A percentile compares a stretch with the other conserved stretches of the same genome.
Conservation (phyloP, 2,329 filamentous ascomycete species). For the Apiospora arundinis region DNA sequence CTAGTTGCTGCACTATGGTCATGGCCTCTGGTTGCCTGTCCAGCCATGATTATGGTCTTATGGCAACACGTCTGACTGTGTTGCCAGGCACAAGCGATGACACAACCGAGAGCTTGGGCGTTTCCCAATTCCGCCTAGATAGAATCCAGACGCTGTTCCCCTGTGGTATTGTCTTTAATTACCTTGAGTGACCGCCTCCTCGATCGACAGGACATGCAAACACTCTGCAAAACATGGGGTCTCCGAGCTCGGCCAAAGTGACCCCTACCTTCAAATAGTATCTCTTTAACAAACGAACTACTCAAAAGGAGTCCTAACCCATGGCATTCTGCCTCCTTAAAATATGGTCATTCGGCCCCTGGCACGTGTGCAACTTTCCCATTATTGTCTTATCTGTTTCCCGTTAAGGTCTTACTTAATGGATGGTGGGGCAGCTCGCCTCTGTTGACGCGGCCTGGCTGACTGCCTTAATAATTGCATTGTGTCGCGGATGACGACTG, state of each 20-base stretch:
- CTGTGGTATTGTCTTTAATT: constrained; percentile 3
- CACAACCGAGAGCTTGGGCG: background rate
- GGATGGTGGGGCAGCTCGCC: constrained; percentile 15
- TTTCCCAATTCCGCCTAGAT: constrained; percentile 6
- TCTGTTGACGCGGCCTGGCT: constrained; percentile 18
- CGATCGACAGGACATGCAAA: background rate
- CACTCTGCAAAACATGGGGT: background rate
- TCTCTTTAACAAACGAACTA: background rate
- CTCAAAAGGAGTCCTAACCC: no score
- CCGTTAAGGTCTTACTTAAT: constrained; percentile 14
- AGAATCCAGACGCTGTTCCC: background rate
- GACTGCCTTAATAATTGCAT: constrained; percentile 1
- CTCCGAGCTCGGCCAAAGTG: constrained; percentile 12
- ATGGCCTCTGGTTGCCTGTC: background rate
- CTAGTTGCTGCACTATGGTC: background rate
- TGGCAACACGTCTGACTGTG: constrained; percentile 16
- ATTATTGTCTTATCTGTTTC: constrained; percentile 1
- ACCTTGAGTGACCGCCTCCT: background rate
- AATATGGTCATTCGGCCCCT: constrained; percentile 11
- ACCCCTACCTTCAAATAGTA: background rate
- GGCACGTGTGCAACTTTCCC: constrained; percentile 18
- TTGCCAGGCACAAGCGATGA: constrained; percentile 4
- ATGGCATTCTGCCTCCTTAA: background rate
- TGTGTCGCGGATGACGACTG: constrained; percentile 5
- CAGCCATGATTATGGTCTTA: background rate